These are phyloP conservation scores for Chamaecrista fasciculata DNA, from an alignment of 306 rosid species.

Conservation along the genomic window DNA sequence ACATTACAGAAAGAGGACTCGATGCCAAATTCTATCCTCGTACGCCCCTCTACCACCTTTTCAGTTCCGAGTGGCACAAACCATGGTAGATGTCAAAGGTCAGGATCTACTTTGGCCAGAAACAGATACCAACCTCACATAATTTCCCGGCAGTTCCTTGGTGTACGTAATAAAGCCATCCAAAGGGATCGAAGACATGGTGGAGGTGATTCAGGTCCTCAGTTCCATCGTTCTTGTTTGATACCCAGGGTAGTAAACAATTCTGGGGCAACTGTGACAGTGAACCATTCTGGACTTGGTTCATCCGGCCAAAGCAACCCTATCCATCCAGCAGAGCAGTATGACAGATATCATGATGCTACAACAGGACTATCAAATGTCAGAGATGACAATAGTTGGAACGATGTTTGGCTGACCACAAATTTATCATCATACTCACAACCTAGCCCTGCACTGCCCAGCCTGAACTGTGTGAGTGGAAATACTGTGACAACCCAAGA, in stretches of 20 bases:
- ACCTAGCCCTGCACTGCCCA: conserved; percentile 28
- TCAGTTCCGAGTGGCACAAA: conserved; percentile 34
- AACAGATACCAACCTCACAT: conserved; percentile 33
- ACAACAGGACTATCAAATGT: conserved; percentile 28
- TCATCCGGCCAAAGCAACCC: conserved; percentile 34
- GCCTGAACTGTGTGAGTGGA: conserved; percentile 23
- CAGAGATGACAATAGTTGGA: conserved; percentile 24
- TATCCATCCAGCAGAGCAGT: conserved; percentile 27
- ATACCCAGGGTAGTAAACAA: conserved; percentile 36
- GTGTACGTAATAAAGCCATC: conserved; percentile 36
- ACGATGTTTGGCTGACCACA: conserved; percentile 12
- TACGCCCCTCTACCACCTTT: conserved; percentile 13
- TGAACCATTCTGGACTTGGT: conserved; percentile 21
- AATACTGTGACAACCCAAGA: conserved; percentile 26
- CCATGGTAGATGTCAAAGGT: conserved; percentile 33
- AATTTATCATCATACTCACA: conserved; percentile 12
- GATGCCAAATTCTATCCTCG: conserved; percentile 24
- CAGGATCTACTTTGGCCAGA: conserved; percentile 29
- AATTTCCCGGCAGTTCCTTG: conserved; percentile 30
- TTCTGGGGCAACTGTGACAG: conserved; percentile 17
- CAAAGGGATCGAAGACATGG: conserved; percentile 39
- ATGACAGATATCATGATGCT: conserved; percentile 18
- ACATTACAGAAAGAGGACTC: conserved; percentile 36
- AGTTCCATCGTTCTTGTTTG: conserved; percentile 20
- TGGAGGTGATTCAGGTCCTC: conserved; percentile 30